phyloP scores from a whole-genome alignment of 805 yeast genomes.

The Ogataea naganishii region DNA sequence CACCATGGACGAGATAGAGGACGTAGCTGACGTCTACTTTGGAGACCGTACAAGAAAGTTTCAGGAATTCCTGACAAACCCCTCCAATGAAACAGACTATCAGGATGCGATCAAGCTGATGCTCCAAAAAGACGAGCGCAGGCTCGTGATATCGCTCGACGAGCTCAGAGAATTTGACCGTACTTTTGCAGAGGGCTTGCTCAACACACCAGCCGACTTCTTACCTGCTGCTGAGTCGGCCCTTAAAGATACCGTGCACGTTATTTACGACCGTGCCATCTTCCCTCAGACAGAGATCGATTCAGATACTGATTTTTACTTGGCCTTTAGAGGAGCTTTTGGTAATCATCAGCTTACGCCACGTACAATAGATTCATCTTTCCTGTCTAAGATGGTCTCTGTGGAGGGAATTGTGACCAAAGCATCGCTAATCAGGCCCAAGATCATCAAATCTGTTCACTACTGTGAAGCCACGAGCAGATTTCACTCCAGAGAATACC shows the following conservation, averaged over 20 bases:
- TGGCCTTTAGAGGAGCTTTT: slow-evolving; percentile 85
- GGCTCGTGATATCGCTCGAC: slow-evolving; percentile 74
- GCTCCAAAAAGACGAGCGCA: slow-evolving; percentile 55
- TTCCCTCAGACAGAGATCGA: slow-evolving; percentile 43
- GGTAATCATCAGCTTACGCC: slow-evolving; percentile 86
- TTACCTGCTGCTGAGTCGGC: slow-evolving; percentile 89
- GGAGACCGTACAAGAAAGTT: slow-evolving; percentile 83
- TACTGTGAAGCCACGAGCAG: slow-evolving; percentile 78
- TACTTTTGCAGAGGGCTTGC: slow-evolving; percentile 61
- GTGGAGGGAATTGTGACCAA: slow-evolving; percentile 94
- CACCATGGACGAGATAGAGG: slow-evolving; percentile 17
- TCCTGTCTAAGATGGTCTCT: slow-evolving; percentile 73
- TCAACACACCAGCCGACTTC: slow-evolving; percentile 72
- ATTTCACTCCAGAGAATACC: slow-evolving; percentile 85
- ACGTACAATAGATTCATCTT: slow-evolving; percentile 70
- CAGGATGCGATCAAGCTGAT: slow-evolving; percentile 62
- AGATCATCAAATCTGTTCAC: slow-evolving; percentile 84
- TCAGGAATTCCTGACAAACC: slow-evolving; percentile 69
- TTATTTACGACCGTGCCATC: slow-evolving; percentile 58
- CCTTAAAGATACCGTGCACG: slow-evolving; percentile 65
- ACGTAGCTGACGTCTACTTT: slow-evolving; percentile 32
- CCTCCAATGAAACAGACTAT: slow-evolving; percentile 49
- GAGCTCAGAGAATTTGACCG: slow-evolving; percentile 80
- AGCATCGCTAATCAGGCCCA: slow-evolving; percentile 89
- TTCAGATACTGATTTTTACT: slow-evolving; percentile 56